Evolutionary conservation across 805 yeast species (phyloP).

Genomic region (Kurtzmaniella fragi): DNA sequence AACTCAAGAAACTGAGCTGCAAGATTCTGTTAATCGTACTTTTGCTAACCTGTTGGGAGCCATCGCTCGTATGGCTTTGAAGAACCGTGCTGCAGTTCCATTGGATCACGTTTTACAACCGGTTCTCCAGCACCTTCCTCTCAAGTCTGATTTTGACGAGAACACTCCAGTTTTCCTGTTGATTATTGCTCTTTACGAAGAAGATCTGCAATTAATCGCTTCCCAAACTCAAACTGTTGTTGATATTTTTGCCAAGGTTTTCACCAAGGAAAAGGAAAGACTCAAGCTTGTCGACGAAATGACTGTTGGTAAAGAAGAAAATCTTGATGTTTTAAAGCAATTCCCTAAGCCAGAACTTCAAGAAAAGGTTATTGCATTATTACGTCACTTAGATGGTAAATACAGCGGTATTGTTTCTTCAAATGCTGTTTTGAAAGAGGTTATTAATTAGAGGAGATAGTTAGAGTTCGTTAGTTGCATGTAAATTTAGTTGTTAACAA

Average conservation of each 20-base stretch:
- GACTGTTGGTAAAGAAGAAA: constrained; percentile 82
- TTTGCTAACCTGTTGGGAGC: constrained; percentile 96
- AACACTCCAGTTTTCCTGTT: constrained; percentile 84
- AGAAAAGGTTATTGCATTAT: constrained; percentile 59
- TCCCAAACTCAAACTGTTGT: constrained; percentile 58
- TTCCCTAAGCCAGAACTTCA: constrained; percentile 67
- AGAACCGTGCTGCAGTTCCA: constrained; percentile 69
- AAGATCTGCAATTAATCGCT: constrained; percentile 51
- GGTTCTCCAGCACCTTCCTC: constrained; percentile 74
- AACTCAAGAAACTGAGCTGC: constrained; percentile 65
- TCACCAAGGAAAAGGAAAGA: constrained; percentile 70
- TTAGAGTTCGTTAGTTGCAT: no score
- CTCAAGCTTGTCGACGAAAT: constrained; percentile 64
- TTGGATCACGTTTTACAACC: constrained; percentile 68
- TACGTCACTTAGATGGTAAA: constrained; percentile 65
- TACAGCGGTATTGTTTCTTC: constrained; percentile 59
- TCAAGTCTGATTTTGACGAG: constrained; percentile 86
- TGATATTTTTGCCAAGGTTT: constrained; percentile 63
- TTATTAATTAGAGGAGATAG: constrained; percentile 23
- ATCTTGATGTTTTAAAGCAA: constrained; percentile 71
- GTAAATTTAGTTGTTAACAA: no score
- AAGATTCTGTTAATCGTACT: constrained; percentile 75
- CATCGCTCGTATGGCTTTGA: constrained; percentile 85
- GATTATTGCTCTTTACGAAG: constrained; percentile 65
- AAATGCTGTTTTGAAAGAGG: constrained; percentile 41